Conservation (phyloP, 208 protist species). For the Acanthamoeba sp. region DNA sequence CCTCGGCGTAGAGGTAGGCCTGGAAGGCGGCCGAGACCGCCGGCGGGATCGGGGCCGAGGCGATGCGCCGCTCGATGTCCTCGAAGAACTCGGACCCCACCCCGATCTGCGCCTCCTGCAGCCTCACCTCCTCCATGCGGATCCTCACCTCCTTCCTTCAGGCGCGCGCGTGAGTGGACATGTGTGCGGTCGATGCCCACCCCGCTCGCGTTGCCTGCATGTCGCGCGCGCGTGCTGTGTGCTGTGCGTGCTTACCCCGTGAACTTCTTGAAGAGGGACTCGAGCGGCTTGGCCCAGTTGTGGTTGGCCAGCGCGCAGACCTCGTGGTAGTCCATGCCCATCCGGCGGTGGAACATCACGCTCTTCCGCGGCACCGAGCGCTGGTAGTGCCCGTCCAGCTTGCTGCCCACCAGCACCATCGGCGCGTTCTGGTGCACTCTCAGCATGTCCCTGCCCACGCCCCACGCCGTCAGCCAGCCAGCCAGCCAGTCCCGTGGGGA, state of each 20-base stretch:
- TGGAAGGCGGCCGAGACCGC: not conserved
- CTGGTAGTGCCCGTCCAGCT: not conserved
- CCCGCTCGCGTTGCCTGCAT: too few species aligned
- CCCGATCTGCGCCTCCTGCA: not conserved
- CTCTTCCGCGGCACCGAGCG: not conserved
- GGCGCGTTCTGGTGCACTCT: not conserved
- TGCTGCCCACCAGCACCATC: slow-evolving; percentile 22
- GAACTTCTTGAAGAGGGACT: not conserved
- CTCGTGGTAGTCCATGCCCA: slow-evolving; percentile 21
- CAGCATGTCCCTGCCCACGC: not conserved
- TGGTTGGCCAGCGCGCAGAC: not conserved
- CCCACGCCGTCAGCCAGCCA: too few species aligned
- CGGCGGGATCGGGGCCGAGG: not conserved
- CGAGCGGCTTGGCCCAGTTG: slow-evolving; percentile 5
- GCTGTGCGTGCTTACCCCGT: not conserved
- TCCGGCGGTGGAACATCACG: not conserved
- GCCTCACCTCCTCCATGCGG: not conserved
- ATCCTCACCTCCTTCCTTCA: not conserved
- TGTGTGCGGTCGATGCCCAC: too few species aligned
- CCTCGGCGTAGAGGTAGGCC: slow-evolving; percentile 20
- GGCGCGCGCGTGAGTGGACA: too few species aligned
- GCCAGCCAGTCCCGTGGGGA: not conserved
- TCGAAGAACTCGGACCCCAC: not conserved
- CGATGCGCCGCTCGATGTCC: not conserved
- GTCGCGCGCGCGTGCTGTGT: too few species aligned